Evolutionary conservation across 2,329 filamentous ascomycete genomes (phyloP), one percentile per base, ranked within the genome.

Genomic region (Didymella pinodella): DNA sequence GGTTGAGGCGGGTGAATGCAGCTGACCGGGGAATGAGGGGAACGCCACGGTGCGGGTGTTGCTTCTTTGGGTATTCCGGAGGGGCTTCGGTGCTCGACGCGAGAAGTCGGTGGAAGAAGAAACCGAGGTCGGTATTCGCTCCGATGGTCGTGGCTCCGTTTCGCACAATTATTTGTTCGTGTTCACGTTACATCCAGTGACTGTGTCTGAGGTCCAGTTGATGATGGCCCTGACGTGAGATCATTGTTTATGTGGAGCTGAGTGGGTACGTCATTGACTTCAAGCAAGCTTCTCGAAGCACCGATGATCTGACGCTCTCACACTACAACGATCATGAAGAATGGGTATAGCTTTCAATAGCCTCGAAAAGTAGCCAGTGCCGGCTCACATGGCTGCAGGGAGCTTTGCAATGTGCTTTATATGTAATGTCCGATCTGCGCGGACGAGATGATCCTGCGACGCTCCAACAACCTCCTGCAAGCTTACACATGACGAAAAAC

Each of bases 61-160:
- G 58, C 70, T 65, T 36, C 22, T 64, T 72, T 66, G 49, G 70
- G 69, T 70, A 72, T 66, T 28, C 70, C 70, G 68, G 65, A 64
- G 65, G 66, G 66, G 63, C 45, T 38, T 36, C 44, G 28, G 28
- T 20, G 32, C 50, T 63, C 57, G 62, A 51, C 50, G 54, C 62
- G 62, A 54, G 58, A 40, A 48, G 49, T 61, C 54, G 57, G 57
- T 7, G 48, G 49, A 40, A 45, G 28, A 40, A 32, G 45, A 51
- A 40, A 48, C 62, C 62, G 62, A 65, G 51, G 44, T 63, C 65
- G 65, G 65, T 51, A n/a, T 57, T 57, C 49, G 48, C 59, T 59
- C 64, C 64, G 65, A 67, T 45, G 47, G 51, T 54, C 18, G 56
- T 51, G n/a, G 28, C 26, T 22, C 38, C 38, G 45, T 40, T 28